Conservation (phyloP, 164 flowering plant species). For the Kingdonia uniflora region DNA sequence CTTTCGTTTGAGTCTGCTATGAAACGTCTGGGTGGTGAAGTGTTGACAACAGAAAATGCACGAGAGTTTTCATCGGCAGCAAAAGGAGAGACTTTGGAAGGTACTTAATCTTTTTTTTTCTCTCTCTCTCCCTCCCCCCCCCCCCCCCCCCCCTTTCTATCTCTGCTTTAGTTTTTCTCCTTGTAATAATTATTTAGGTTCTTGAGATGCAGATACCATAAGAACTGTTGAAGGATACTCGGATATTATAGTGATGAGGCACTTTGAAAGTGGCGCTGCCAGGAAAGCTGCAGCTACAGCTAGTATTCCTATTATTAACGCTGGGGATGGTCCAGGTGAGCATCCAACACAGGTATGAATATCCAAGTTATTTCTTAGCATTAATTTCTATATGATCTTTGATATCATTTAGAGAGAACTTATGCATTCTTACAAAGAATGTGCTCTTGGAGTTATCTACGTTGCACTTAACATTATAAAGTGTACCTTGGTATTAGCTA, state of each 20-base stretch:
- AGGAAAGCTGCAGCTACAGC: slow-evolving; percentile 83
- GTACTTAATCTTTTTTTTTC: slow-evolving; percentile 21
- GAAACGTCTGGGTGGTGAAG: slow-evolving; percentile 97
- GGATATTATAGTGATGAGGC: slow-evolving; percentile 95
- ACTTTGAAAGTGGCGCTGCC: slow-evolving; percentile 98
- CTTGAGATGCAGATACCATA: slow-evolving; percentile 63
- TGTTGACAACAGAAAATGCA: slow-evolving; percentile 95
- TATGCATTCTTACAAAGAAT: too few relatives aligned
- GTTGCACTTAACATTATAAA: too few relatives aligned
- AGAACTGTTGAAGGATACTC: slow-evolving; percentile 95
- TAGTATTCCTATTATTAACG: slow-evolving; percentile 83
- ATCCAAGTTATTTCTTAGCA: neutral
- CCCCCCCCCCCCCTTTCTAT: too few relatives aligned
- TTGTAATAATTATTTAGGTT: slow-evolving; percentile 4
- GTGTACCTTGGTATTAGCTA: too few relatives aligned
- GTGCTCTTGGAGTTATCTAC: too few relatives aligned
- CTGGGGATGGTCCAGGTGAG: slow-evolving; percentile 99
- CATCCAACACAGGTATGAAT: slow-evolving; percentile 83
- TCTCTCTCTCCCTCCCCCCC: too few relatives aligned
- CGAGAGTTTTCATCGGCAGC: slow-evolving; percentile 97
- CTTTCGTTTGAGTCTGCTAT: slow-evolving; percentile 97
- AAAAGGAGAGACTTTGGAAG: slow-evolving; percentile 98
- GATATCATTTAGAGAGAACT: too few relatives aligned
- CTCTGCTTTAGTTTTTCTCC: neutral
- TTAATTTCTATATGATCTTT: too few relatives aligned